phyloP scores from a whole-genome alignment of 768 basidiomycete genomes.

The Mycena crocata region DNA sequence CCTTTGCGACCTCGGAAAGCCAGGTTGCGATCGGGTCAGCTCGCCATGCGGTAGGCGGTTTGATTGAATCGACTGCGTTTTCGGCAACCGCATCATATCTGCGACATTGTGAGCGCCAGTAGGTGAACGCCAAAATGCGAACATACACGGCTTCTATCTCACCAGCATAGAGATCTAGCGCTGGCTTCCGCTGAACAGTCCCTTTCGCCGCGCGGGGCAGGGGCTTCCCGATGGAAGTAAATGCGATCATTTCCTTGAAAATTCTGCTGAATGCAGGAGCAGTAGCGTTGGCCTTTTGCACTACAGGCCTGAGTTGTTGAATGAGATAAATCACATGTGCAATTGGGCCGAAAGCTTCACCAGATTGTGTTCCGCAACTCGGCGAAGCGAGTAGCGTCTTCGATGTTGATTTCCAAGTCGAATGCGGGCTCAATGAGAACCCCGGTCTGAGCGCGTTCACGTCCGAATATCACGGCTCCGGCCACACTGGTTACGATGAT shows the following conservation, averaged over 20 bases:
- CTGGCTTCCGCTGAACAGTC: slow-evolving; percentile 55
- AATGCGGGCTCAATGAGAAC: slow-evolving; percentile 47
- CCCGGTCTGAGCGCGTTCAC: slow-evolving; percentile 48
- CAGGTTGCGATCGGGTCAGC: slow-evolving; percentile 27
- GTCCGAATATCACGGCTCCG: slow-evolving; percentile 57
- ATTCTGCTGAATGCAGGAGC: slow-evolving; percentile 56
- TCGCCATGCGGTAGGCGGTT: slow-evolving; percentile 41
- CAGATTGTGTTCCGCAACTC: slow-evolving; percentile 39
- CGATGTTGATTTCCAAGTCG: slow-evolving; percentile 41
- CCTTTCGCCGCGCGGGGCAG: slow-evolving; percentile 60
- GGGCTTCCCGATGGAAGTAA: slow-evolving; percentile 53
- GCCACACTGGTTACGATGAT: slow-evolving; percentile 38
- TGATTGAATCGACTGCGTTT: slow-evolving; percentile 35
- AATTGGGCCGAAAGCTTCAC: slow-evolving; percentile 25
- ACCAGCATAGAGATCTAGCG: slow-evolving; percentile 47
- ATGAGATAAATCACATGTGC: neutral
- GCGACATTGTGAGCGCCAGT: neutral
- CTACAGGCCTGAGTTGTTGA: slow-evolving; percentile 41
- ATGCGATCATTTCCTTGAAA: slow-evolving; percentile 64
- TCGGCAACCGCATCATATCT: slow-evolving; percentile 46
- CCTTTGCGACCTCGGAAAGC: slow-evolving; percentile 31
- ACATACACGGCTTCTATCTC: slow-evolving; percentile 57
- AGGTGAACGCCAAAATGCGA: neutral
- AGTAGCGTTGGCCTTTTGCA: slow-evolving; percentile 55
- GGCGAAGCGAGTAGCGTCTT: slow-evolving; percentile 33